Evolutionary conservation across 176 grass and related monocot species (phyloP).

Genomic region (Aegilops longissima): DNA sequence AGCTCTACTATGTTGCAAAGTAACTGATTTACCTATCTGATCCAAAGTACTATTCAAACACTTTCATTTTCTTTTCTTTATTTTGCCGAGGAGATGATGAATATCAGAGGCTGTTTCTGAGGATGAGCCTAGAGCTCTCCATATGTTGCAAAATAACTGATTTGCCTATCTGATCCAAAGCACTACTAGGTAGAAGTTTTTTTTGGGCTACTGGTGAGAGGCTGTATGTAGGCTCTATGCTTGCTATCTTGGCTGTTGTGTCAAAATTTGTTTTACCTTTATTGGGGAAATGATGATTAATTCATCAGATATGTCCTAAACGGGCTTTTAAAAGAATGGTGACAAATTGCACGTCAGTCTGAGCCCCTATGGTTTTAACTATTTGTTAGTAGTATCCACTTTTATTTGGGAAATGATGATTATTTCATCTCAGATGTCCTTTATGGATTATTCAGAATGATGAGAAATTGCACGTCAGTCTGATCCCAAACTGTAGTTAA

Average conservation of each 20-base stretch:
- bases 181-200: background rate
- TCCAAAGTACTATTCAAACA: background rate
- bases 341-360: slow-evolving; percentile 71
- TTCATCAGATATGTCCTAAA: slow-evolving; percentile 7
- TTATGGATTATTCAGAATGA: slow-evolving; percentile 27
- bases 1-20: slow-evolving; percentile 28
- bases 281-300: slow-evolving; percentile 24
- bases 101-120: slow-evolving; percentile 52
- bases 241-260: background rate
- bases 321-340: slow-evolving; percentile 11
- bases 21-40: slow-evolving; percentile 43
- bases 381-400: background rate
- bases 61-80: background rate
- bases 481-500: slow-evolving; percentile 16
- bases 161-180: slow-evolving; percentile 38
- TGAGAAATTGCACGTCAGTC: slow-evolving; percentile 67
- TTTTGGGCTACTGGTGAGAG: background rate
- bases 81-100: slow-evolving; percentile 5
- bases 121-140: slow-evolving; percentile 14
- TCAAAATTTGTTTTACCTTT: background rate
- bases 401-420: slow-evolving; percentile 38
- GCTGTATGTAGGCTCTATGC: background rate
- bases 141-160: slow-evolving; percentile 37
- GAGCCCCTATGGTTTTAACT: slow-evolving; percentile 6
- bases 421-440: slow-evolving; percentile 33